These are phyloP conservation scores for Rhodomyrtus tomentosa DNA, from an alignment of 345 rosid species.

Conservation along the genomic window DNA sequence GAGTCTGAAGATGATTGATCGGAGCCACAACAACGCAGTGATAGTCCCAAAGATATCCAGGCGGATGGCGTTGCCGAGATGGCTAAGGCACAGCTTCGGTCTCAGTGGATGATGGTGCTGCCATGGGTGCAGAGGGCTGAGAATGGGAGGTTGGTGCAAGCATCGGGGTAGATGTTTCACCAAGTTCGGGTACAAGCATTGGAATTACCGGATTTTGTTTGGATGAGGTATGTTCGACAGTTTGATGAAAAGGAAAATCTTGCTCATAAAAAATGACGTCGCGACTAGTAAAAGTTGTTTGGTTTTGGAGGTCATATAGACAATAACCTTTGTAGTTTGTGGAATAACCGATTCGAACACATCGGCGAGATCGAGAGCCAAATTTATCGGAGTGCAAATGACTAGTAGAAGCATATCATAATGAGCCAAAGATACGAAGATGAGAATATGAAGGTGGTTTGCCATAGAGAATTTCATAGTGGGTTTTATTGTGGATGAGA, in stretches of 20 bases:
- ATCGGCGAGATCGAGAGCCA: not conserved
- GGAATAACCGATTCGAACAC: not conserved
- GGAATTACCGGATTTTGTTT: not conserved
- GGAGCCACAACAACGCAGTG: not conserved
- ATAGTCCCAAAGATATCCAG: not conserved
- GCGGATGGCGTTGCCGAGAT: not conserved
- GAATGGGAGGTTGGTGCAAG: not conserved
- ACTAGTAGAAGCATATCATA: not conserved
- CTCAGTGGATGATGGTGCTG: not conserved
- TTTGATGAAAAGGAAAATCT: not conserved
- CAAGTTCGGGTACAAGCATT: not conserved
- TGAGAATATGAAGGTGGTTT: not conserved
- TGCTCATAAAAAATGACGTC: not conserved
- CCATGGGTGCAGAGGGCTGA: not conserved
- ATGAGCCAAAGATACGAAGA: not conserved
- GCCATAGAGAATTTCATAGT: not conserved
- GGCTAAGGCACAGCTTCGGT: rapidly evolving
- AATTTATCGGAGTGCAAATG: not conserved
- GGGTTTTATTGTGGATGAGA: not conserved
- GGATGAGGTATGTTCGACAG: not conserved
- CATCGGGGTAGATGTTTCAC: not conserved
- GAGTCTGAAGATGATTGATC: not conserved
- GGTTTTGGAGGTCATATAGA: not conserved
- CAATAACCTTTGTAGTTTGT: not conserved
- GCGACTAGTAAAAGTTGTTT: rapidly evolving